Conservation (phyloP, 495 filamentous ascomycete species). For the Trichoderma erinaceum region DNA sequence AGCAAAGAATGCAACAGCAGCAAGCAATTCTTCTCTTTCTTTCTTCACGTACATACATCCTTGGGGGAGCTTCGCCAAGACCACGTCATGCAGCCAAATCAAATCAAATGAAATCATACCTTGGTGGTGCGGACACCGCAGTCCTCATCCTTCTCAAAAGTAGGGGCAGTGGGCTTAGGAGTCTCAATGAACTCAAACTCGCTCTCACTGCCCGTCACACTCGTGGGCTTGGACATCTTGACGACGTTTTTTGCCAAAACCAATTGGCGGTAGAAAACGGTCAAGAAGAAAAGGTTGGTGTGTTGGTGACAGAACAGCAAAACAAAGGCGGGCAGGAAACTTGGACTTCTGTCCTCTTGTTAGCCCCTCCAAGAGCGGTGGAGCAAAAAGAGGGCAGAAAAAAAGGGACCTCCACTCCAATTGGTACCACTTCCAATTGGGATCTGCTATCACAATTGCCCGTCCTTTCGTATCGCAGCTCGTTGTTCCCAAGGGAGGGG, state of each 20-base stretch:
- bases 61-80: background rate
- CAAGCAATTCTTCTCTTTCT: too few species aligned
- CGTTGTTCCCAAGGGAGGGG: background rate
- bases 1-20: background rate
- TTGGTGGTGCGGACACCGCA: conserved; percentile 70
- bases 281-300: background rate
- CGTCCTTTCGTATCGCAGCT: background rate
- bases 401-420: too few species aligned
- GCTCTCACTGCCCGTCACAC: conserved; percentile 32
- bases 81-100: background rate
- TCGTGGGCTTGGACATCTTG: conserved; percentile 12
- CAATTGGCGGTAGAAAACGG: conserved; percentile 10
- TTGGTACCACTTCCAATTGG: too few species aligned
- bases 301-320: conserved; percentile 8
- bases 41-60: too few species aligned
- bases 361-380: conserved; percentile 1
- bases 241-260: background rate
- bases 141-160: conserved; percentile 53
- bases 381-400: background rate
- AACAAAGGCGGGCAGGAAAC: background rate
- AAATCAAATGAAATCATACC: conserved; percentile 36
- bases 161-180: conserved; percentile 54
- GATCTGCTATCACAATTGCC: too few species aligned
- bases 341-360: conserved; percentile 3
- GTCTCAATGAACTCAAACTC: conserved; percentile 76